Evolutionary conservation across 2,329 filamentous ascomycete species (phyloP).

Genomic region (Aureobasidium zeae): DNA sequence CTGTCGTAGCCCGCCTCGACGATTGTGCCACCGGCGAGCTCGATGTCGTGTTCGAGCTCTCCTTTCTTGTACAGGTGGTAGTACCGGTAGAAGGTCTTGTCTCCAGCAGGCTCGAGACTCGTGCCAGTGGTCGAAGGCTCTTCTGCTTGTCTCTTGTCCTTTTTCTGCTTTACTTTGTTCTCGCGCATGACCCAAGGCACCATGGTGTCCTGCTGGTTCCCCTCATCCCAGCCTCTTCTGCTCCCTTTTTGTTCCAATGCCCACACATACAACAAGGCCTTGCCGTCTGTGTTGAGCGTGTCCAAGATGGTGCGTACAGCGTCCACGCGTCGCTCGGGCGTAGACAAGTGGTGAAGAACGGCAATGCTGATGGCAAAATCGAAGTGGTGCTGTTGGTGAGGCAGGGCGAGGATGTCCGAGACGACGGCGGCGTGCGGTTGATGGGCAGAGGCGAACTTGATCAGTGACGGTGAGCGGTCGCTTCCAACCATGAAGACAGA

Average conservation of each 20-base stretch:
- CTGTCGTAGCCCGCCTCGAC: conserved; percentile 82
- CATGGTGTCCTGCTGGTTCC: conserved; percentile 78
- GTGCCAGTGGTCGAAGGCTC: conserved; percentile 23
- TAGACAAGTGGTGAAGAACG: conserved; percentile 88
- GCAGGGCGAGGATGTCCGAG: conserved; percentile 74
- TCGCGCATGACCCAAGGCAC: conserved; percentile 79
- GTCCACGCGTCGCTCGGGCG: conserved; percentile 58
- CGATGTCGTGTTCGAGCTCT: conserved; percentile 75
- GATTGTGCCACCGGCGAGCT: conserved; percentile 63
- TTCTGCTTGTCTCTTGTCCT: conserved; percentile 21
- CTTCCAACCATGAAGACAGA: conserved; percentile 72
- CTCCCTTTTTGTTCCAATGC: conserved; percentile 84
- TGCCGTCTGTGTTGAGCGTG: conserved; percentile 52
- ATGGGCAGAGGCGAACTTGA: conserved; percentile 48
- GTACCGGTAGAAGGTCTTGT: conserved; percentile 71
- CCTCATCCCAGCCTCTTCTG: conserved; percentile 79
- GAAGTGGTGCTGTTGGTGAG: conserved; percentile 56
- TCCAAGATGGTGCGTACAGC: conserved; percentile 64
- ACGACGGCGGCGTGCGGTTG: conserved; percentile 60
- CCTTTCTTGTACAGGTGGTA: conserved; percentile 86
- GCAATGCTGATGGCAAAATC: conserved; percentile 94
- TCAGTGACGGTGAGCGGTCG: conserved; percentile 62
- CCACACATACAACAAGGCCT: conserved; percentile 83
- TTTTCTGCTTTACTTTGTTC: conserved; percentile 26
- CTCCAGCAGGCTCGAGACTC: conserved; percentile 18